Percentiles rank a stretch among this genome's conserved stretches.
Conservation (phyloP, 2,329 filamentous ascomycete species). For the Xylaria sp. region DNA sequence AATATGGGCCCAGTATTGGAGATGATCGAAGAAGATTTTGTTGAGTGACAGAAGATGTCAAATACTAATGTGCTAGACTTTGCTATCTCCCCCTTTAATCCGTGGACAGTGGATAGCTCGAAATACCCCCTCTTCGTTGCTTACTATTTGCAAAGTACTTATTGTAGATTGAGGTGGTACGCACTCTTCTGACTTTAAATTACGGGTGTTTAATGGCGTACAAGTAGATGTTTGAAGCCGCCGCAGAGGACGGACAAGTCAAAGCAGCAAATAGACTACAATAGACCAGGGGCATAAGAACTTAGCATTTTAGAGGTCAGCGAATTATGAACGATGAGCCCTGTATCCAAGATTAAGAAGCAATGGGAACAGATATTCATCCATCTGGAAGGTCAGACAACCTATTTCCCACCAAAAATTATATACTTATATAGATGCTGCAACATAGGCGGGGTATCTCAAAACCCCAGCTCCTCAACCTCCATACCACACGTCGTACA, state of each 20-base stretch:
- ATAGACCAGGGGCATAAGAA: background rate
- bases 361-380: background rate
- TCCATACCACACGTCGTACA: slow-evolving; percentile 82
- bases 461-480: slow-evolving; percentile 79
- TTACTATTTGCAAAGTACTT: background rate
- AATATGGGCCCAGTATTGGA: slow-evolving; percentile 84
- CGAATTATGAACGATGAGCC: background rate
- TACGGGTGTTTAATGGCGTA: too few species aligned
- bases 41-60: background rate
- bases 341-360: background rate
- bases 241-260: background rate
- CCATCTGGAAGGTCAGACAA: background rate
- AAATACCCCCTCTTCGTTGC: slow-evolving; percentile 14
- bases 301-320: background rate
- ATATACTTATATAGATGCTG: background rate
- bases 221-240: background rate
- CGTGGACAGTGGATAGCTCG: slow-evolving; percentile 1
- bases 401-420: background rate
- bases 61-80: background rate
- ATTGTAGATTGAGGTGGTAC: background rate
- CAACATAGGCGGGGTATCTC: slow-evolving; percentile 31
- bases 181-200: background rate
- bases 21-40: slow-evolving; percentile 53
- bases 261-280: background rate
- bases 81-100: background rate